These are phyloP conservation scores for Aspergillus nomiae DNA, from an alignment of 2,329 filamentous ascomycete genomes.

Conservation along the genomic window DNA sequence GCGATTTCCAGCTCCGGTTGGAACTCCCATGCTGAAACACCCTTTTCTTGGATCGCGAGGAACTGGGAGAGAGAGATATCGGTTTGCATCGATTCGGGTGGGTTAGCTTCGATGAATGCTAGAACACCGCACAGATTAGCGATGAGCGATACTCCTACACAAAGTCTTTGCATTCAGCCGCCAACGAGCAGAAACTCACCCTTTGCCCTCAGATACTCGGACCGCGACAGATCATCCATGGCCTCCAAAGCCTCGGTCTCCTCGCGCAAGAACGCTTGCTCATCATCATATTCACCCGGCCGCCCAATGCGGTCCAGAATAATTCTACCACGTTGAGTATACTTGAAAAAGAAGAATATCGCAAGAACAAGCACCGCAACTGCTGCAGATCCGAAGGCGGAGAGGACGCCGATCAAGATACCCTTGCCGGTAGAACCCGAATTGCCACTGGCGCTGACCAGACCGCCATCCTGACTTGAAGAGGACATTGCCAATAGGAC, in stretches of 20 bases:
- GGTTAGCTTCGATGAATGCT: slow-evolving; percentile 95
- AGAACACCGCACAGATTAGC: background rate
- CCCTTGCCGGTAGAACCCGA: slow-evolving; percentile 67
- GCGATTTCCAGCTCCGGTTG: slow-evolving; percentile 98
- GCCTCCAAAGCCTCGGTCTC: slow-evolving; percentile 92
- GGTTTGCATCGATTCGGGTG: slow-evolving; percentile 90
- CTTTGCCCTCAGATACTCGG: slow-evolving; percentile 92
- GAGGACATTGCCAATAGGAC: slow-evolving; percentile 30
- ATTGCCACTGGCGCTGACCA: slow-evolving; percentile 40
- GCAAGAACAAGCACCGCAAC: slow-evolving; percentile 78
- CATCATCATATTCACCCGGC: slow-evolving; percentile 96
- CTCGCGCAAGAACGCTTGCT: slow-evolving; percentile 89
- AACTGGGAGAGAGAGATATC: slow-evolving; percentile 98
- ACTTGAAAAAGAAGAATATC: slow-evolving; percentile 90
- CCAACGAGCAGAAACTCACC: slow-evolving; percentile 56
- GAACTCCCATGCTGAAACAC: slow-evolving; percentile 99
- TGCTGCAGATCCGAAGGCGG: slow-evolving; percentile 87
- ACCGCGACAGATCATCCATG: slow-evolving; percentile 91
- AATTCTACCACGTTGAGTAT: slow-evolving; percentile 84
- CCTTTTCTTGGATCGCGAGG: slow-evolving; percentile 97
- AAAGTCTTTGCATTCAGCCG: background rate
- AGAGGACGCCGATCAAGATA: slow-evolving; percentile 91
- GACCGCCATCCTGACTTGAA: slow-evolving; percentile 23
- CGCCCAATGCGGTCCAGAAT: slow-evolving; percentile 89
- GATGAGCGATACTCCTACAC: background rate